A percentile compares a stretch with the other conserved stretches of the same genome.
Evolutionary conservation across 1,139 yeast genomes (phyloP).

Genomic region (Kodamaea sp.): DNA sequence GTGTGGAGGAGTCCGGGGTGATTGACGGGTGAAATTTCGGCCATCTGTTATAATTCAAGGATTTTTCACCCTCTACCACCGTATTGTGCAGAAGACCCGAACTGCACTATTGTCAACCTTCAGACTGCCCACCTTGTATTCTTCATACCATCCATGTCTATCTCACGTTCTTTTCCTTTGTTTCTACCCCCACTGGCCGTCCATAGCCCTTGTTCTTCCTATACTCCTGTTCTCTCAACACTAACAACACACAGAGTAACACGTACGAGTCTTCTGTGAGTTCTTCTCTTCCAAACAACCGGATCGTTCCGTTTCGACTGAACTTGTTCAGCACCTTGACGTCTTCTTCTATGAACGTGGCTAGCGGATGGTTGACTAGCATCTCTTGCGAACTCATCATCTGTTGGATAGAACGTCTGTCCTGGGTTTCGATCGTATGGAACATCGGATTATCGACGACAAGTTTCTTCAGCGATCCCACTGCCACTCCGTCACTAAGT

Average conservation of each 20-base stretch:
- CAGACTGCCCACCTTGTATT: too few species aligned
- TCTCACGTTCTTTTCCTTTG: too few species aligned
- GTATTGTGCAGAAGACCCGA: too few species aligned
- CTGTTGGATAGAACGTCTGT: slow-evolving; percentile 13
- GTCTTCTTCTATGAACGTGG: slow-evolving; percentile 32
- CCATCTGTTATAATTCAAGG: too few species aligned
- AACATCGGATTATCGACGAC: slow-evolving; percentile 10
- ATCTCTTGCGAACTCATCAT: slow-evolving; percentile 15
- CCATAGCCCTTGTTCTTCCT: slow-evolving; percentile 40
- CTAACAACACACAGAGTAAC: slow-evolving; percentile 32
- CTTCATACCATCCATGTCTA: too few species aligned
- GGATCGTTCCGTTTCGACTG: slow-evolving; percentile 31
- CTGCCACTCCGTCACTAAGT: slow-evolving; percentile 25
- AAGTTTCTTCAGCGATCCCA: slow-evolving; percentile 6
- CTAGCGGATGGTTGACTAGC: slow-evolving; percentile 33
- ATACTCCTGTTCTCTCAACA: slow-evolving; percentile 41
- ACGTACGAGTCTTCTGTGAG: slow-evolving; percentile 26
- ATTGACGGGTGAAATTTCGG: too few species aligned
- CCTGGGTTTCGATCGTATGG: slow-evolving; percentile 13
- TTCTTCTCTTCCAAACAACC: slow-evolving; percentile 26
- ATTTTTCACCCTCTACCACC: too few species aligned
- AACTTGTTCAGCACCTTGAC: slow-evolving; percentile 25
- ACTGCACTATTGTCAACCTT: too few species aligned
- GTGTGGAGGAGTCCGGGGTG: too few species aligned
- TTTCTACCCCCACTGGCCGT: slow-evolving; percentile 16